Evolutionary conservation across 2,329 filamentous ascomycete genomes (phyloP), one percentile per base, ranked within the genome.

Genomic region (Torrubiella hemipterigena): DNA sequence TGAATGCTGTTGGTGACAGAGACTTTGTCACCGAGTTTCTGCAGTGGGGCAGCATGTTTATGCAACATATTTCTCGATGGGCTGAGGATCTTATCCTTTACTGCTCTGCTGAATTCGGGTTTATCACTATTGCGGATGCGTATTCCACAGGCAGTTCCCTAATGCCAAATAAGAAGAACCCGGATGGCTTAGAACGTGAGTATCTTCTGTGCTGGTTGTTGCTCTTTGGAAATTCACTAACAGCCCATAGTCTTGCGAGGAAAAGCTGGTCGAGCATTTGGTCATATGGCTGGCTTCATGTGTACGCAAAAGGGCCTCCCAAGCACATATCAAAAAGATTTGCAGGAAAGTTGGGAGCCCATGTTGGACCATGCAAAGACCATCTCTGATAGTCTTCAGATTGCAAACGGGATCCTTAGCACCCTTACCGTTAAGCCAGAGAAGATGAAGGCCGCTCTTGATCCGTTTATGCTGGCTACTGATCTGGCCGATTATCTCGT

Each of bases 71-170:
- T 39, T 77, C 70, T 24, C 72, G 79, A 36, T 82, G 77, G 73
- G 73, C 78, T 4, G 83, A 93, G 58, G 86, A 94, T 50, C 61
- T 93, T 37, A 93, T 93, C 58, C 71, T 93, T 49, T 91, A 89
- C 61, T 77, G 69, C 16, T 75, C 77, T 7, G 59, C 74, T 34
- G 81, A 89, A 51, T 91, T 89, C 48, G 73, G 75, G 13, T 89
- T 84, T 50, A 69, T 86, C 22, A 67, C 69, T 36, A 58, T 91
- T 12, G 80, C 82, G 7, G 84, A 93, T 49, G 80, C 81, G 1
- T 91, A 89, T 55, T 76, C 71, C 0, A 89, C 83, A 0, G 82
- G 82, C 5, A 80, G 72, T 40, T 78, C 70, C 1, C 59, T 86
- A 33, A 86, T 87, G 81, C 81, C 81, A 3, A 77, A 91, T 52